A percentile compares a stretch with the other conserved stretches of the same genome.
These are phyloP conservation scores for Ricinus communis DNA, from an alignment of 345 rosid species.

Conservation along the genomic window DNA sequence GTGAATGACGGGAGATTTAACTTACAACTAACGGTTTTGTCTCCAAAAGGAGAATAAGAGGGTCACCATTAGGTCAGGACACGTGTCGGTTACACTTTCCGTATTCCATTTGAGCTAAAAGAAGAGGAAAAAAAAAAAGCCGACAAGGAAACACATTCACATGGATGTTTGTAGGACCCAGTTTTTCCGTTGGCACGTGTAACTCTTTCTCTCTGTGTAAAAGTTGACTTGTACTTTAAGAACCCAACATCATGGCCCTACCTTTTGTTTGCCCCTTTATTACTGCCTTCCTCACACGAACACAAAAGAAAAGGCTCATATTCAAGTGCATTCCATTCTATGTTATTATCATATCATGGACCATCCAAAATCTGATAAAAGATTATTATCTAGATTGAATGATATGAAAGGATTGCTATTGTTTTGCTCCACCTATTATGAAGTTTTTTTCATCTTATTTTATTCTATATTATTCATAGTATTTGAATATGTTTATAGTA, in stretches of 20 bases:
- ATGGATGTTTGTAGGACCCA: constrained; percentile 28
- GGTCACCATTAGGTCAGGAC: not conserved
- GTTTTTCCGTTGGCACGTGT: constrained; percentile 13
- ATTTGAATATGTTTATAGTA: too few relatives aligned
- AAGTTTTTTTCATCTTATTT: too few relatives aligned
- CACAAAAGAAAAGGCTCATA: not conserved
- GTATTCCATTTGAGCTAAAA: not conserved
- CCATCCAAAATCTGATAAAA: too few relatives aligned
- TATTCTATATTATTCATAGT: too few relatives aligned
- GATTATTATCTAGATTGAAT: too few relatives aligned
- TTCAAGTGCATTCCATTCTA: not conserved
- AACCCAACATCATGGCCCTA: constrained; percentile 24
- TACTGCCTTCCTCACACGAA: not conserved
- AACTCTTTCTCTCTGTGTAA: too few relatives aligned
- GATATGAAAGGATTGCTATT: too few relatives aligned
- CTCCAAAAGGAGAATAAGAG: not conserved
- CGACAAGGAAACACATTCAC: constrained; percentile 39
- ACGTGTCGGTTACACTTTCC: constrained; percentile 2
- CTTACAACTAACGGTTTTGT: not conserved
- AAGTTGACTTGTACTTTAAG: constrained; percentile 28
- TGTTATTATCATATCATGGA: too few relatives aligned
- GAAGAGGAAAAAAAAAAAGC: not conserved
- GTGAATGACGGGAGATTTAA: not conserved
- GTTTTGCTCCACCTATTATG: too few relatives aligned
- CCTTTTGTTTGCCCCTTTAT: too few relatives aligned